Evolutionary conservation across 257 asterid species (phyloP).

Genomic region (Solanum rostratum): DNA sequence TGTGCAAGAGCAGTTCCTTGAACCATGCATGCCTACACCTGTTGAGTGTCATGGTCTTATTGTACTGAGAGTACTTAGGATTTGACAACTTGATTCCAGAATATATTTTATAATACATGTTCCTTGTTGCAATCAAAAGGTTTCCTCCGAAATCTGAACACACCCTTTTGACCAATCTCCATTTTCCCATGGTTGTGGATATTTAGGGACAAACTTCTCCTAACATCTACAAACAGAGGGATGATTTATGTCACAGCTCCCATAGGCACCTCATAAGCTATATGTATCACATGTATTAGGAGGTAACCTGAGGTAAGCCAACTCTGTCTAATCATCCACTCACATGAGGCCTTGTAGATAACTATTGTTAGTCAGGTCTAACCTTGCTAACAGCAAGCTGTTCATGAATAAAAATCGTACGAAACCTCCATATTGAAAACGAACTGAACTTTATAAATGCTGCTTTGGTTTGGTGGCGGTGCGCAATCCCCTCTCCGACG

Average conservation of each 20-base stretch:
- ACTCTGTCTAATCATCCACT: conserved; percentile 2
- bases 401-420: background rate
- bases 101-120: background rate
- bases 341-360: conserved; percentile 3
- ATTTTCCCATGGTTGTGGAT: conserved; percentile 6
- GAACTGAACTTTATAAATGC: background rate
- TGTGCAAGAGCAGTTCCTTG: conserved; percentile 13
- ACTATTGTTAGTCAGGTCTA: background rate
- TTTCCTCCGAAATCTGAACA: background rate
- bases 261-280: background rate
- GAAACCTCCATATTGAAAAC: background rate
- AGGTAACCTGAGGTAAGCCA: conserved; percentile 14
- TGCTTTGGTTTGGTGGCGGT: background rate
- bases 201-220: conserved; percentile 3
- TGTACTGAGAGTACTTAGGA: background rate
- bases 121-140: conserved; percentile 7
- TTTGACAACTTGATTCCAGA: background rate
- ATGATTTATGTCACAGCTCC: background rate
- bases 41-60: background rate
- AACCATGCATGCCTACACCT: conserved; percentile 15
- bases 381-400: conserved; percentile 11
- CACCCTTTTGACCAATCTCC: conserved; percentile 20
- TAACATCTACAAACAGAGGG: conserved; percentile 2
- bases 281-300: background rate
- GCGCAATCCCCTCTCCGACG: conserved; percentile 19